Base-by-base conservation (phyloP, 441 rosid genomes). In the Corymbia citriodora region DNA sequence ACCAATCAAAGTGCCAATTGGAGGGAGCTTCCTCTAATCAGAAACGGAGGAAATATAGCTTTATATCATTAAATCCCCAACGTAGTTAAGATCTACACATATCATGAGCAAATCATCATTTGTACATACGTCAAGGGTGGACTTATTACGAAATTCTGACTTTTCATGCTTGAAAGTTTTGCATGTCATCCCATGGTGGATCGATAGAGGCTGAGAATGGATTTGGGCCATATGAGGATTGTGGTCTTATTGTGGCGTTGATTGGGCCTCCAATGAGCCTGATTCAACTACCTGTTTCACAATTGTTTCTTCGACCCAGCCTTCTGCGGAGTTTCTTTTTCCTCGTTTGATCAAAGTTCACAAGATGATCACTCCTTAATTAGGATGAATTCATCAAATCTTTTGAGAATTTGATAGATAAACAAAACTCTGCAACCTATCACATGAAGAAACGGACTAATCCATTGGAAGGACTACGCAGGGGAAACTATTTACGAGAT, bases 251-350 rank as follows among this genome's bases (percentile, higher is more conserved):
- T 87, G 72, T 95, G 91, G 95, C 94, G 90, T 96, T 96, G 91
- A 97, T 96, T 40, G 91, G 97, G 99, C 94, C 96, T 97, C 89
- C 99, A 25, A 10, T 27, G 68, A 61, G 15, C 68, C 17, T n/a
- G 68, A 10, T 61, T 61, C n/a, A 11, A 61, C 7, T 6, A 61
- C 11, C 10, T 2, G 68, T 61, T 55, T 18, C 25, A 18, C 19
- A 23, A 8, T 19, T 21, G 59, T 55, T 55, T 55, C 59, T 8
- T 13, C 23, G 23, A 55, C 59, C 25, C 8, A 55, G 59, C 59
- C 23, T 55, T 55, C 25, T 55, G 3, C 10, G 2, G 25, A 55
- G 59, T 21, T 55, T 55, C 9, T 21, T 19, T 55, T 19, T 55
- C 10, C 59, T 27, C 5, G 68, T 27, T 59, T 3, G 63, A 59